Evolutionary conservation across 2,329 filamentous ascomycete genomes (phyloP).

Genomic region (Phaeoacremonium minimum): DNA sequence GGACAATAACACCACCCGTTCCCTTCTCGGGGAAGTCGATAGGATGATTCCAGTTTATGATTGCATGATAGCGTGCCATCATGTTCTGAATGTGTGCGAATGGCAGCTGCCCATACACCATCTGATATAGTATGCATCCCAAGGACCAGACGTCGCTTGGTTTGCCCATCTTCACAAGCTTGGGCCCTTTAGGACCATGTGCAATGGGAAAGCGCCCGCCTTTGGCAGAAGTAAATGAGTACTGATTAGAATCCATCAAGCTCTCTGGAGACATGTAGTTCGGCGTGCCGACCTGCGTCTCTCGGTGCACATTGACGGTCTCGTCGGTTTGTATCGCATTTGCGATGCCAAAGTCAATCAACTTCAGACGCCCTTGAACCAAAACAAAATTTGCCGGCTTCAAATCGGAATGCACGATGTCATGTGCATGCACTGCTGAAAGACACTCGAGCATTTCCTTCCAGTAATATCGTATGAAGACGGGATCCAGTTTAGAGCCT

Average conservation of each 20-base stretch:
- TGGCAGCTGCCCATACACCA: slow-evolving; percentile 95
- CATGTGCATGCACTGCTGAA: slow-evolving; percentile 78
- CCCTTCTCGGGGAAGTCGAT: slow-evolving; percentile 70
- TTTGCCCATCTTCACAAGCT: slow-evolving; percentile 93
- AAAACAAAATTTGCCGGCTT: slow-evolving; percentile 97
- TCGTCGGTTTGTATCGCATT: slow-evolving; percentile 94
- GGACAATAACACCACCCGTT: slow-evolving; percentile 60
- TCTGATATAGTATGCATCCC: slow-evolving; percentile 95
- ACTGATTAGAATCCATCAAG: slow-evolving; percentile 75
- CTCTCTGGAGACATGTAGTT: slow-evolving; percentile 99
- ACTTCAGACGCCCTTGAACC: slow-evolving; percentile 82
- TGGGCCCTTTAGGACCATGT: slow-evolving; percentile 40
- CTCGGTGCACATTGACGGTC: slow-evolving; percentile 95
- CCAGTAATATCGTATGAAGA: slow-evolving; percentile 97
- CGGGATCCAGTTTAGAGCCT: slow-evolving; percentile 74
- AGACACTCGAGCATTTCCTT: slow-evolving; percentile 99
- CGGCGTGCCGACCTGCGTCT: slow-evolving; percentile 90
- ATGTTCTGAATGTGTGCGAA: slow-evolving; percentile 90
- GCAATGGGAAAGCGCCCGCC: slow-evolving; percentile 29
- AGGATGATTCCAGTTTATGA: slow-evolving; percentile 71
- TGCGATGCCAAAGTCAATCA: slow-evolving; percentile 98
- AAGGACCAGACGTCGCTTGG: slow-evolving; percentile 94
- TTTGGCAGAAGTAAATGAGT: slow-evolving; percentile 31
- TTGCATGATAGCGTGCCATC: slow-evolving; percentile 81
- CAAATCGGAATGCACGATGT: slow-evolving; percentile 94